Conservation (phyloP, 805 yeast genomes). For the Yarrowia sp. region DNA sequence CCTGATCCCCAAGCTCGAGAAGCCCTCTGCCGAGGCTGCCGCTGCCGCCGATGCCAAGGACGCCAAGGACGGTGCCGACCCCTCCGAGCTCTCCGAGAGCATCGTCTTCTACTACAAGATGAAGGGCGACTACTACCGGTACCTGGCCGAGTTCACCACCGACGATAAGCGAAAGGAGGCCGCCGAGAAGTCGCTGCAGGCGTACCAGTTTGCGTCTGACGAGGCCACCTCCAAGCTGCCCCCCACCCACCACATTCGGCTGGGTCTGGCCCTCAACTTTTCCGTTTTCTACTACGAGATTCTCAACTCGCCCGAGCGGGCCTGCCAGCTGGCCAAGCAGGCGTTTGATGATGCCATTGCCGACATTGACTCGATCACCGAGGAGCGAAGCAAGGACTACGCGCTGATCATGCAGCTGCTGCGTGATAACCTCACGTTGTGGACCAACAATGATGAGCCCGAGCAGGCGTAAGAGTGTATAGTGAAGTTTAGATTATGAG, state of each 20-base stretch:
- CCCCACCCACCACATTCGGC: slow-evolving; percentile 98
- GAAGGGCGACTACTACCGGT: slow-evolving; percentile 99
- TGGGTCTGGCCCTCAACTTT: slow-evolving; percentile 96
- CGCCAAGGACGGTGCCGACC: not conserved
- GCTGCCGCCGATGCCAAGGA: no score
- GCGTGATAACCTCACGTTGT: slow-evolving; percentile 95
- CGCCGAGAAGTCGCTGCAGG: slow-evolving; percentile 89
- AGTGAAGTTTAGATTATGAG: slow-evolving; percentile 6
- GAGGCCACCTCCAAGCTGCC: slow-evolving; percentile 98
- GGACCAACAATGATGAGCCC: slow-evolving; percentile 45
- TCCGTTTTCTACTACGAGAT: slow-evolving; percentile 98
- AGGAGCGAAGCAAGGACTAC: slow-evolving; percentile 97
- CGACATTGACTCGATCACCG: slow-evolving; percentile 94
- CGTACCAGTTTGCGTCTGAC: slow-evolving; percentile 94
- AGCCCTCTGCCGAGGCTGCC: slow-evolving; percentile 10
- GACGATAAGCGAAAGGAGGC: slow-evolving; percentile 93
- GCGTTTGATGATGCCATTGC: slow-evolving; percentile 99
- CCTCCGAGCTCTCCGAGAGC: slow-evolving; percentile 94
- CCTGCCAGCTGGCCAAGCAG: slow-evolving; percentile 98
- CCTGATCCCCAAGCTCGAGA: slow-evolving; percentile 60
- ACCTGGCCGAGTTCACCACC: slow-evolving; percentile 94
- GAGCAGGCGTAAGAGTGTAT: slow-evolving; percentile 20
- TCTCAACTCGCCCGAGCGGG: slow-evolving; percentile 96
- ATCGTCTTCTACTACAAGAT: slow-evolving; percentile 98
- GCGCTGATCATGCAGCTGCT: slow-evolving; percentile 97